These are phyloP conservation scores for Hebeloma cylindrosporum DNA, from an alignment of 768 basidiomycete genomes.

Conservation along the genomic window DNA sequence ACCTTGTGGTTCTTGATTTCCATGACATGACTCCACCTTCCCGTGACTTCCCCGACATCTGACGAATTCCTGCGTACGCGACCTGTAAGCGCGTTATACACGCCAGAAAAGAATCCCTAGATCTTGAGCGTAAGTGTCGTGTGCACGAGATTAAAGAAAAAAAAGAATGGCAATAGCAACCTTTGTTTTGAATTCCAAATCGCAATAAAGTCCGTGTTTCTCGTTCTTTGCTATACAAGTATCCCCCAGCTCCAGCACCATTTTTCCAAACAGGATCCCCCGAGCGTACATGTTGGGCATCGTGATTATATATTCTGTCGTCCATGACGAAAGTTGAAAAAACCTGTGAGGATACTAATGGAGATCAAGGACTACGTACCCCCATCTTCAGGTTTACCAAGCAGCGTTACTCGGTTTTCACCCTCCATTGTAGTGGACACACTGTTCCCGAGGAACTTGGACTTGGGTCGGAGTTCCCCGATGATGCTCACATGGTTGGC, in stretches of 20 bases:
- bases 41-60: constrained; percentile 83
- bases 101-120: constrained; percentile 95
- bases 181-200: constrained; percentile 98
- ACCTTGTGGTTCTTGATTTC: constrained; percentile 77
- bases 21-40: constrained; percentile 90
- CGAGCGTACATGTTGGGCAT: constrained; percentile 99
- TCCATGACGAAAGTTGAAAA: constrained; percentile 6
- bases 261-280: constrained; percentile 86
- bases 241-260: constrained; percentile 96
- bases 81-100: constrained; percentile 89
- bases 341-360: constrained; percentile 10
- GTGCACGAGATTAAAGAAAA: background rate
- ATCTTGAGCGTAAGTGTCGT: background rate
- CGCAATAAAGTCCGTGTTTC: constrained; percentile 68
- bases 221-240: constrained; percentile 83
- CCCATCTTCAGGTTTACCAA: constrained; percentile 84
- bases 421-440: constrained; percentile 97
- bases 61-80: constrained; percentile 62
- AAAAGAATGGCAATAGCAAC: constrained; percentile 35
- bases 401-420: constrained; percentile 82
- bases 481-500: constrained; percentile 83
- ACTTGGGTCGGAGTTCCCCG: constrained; percentile 94
- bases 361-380: constrained; percentile 48
- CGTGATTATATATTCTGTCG: constrained; percentile 76
- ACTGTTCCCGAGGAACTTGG: constrained; percentile 94